A percentile compares a stretch with the other conserved stretches of the same genome.
These are phyloP conservation scores for Polygonum aviculare DNA, from an alignment of 148 eudicot genomes.

Conservation along the genomic window DNA sequence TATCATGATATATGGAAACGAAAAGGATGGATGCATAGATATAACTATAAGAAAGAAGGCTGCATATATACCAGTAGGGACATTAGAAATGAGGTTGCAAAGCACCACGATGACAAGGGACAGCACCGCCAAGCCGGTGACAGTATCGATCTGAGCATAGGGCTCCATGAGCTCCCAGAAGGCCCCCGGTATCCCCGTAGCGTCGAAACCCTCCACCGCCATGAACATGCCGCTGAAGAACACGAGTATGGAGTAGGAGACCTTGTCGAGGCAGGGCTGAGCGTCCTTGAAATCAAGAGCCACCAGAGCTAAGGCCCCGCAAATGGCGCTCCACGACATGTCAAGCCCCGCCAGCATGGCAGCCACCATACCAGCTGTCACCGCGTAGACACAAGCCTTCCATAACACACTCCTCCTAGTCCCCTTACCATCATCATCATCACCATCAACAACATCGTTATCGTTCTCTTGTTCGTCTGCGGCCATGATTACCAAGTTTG, in stretches of 20 bases:
- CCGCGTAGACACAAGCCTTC: conserved; percentile 52
- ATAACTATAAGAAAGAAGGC: no score
- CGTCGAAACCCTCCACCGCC: conserved; percentile 22
- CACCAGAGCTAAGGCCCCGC: conserved; percentile 58
- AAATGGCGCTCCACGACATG: conserved; percentile 69
- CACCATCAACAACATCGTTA: conserved; percentile 1
- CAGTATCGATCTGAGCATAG: conserved; percentile 12
- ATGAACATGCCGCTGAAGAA: conserved; percentile 32
- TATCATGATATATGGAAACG: no score
- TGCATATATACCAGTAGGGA: conserved; percentile 22
- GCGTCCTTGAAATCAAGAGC: conserved; percentile 62
- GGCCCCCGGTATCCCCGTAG: conserved; percentile 20
- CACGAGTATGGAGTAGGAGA: conserved; percentile 22
- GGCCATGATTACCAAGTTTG: conserved; percentile 10
- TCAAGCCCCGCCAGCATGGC: conserved; percentile 47
- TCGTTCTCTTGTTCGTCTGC: no score
- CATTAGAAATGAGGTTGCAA: conserved; percentile 21
- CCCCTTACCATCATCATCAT: not conserved
- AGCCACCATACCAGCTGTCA: conserved; percentile 53
- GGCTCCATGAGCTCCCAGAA: conserved; percentile 23
- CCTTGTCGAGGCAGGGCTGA: conserved; percentile 47
- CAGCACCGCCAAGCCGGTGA: conserved; percentile 17
- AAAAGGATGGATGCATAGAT: no score
- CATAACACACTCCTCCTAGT: conserved; percentile 25
- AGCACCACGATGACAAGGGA: conserved; percentile 15